phyloP scores from a whole-genome alignment of 208 protist genomes.

The Acanthamoeba rhysodes region DNA sequence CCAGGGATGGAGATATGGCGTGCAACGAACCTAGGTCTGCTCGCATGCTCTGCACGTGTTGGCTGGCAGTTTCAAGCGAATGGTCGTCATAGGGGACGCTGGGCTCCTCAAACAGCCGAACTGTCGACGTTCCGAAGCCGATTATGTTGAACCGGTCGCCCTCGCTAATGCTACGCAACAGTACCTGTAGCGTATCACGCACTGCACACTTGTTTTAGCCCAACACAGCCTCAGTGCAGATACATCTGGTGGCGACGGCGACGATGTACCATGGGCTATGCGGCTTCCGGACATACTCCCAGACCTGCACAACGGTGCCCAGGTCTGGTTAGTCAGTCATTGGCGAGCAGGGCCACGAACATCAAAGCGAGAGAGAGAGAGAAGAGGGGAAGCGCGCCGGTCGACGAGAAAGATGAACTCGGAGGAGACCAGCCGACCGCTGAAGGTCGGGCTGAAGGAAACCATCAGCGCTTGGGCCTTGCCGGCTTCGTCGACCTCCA shows the following conservation, averaged over 20 bases:
- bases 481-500: not conserved
- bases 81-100: conserved; percentile 48
- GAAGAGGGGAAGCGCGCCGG: not conserved
- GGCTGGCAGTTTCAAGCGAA: conserved; percentile 43
- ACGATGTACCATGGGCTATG: not conserved
- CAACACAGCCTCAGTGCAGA: no score
- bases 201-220: not conserved
- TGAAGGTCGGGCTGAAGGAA: not conserved
- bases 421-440: not conserved
- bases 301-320: not conserved
- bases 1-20: not conserved
- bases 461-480: not conserved
- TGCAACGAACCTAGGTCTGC: conserved; percentile 78
- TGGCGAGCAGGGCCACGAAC: not conserved
- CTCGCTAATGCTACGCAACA: conserved; percentile 6
- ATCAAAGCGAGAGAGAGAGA: not conserved
- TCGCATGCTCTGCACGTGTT: conserved; percentile 41
- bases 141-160: conserved; percentile 18
- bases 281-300: not conserved
- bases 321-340: no score
- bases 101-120: not conserved
- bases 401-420: conserved; percentile 42
- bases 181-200: not conserved
- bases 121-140: not conserved
- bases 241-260: no score